Conservation (phyloP, 192 early-diverging fungal genomes). For the Linnemannia exigua region DNA sequence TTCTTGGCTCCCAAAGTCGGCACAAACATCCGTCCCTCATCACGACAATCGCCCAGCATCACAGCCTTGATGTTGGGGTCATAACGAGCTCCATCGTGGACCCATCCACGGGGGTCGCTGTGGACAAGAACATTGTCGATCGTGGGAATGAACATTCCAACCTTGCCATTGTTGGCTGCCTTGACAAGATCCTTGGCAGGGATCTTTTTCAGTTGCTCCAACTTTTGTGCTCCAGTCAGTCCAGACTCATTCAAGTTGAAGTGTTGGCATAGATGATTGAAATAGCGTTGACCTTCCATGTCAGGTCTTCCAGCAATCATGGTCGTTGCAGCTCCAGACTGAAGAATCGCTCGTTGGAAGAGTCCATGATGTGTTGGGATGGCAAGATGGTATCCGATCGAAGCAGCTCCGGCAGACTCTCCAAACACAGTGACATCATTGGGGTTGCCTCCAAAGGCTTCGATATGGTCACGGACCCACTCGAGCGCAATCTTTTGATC, state of each 20-base stretch:
- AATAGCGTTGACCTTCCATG: constrained; percentile 42
- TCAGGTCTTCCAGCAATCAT: constrained; percentile 28
- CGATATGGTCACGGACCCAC: constrained; percentile 70
- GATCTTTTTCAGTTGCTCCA: constrained; percentile 25
- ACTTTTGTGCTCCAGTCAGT: constrained; percentile 23
- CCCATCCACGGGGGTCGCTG: constrained; percentile 26
- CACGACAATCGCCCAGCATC: constrained; percentile 50
- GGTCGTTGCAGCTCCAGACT: constrained; percentile 42
- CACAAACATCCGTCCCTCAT: constrained; percentile 46
- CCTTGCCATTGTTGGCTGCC: constrained; percentile 27
- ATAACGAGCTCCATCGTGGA: constrained; percentile 36
- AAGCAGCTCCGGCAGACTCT: constrained; percentile 64
- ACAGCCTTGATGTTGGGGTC: constrained; percentile 37
- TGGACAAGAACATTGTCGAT: constrained; percentile 43
- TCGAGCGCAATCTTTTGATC: constrained; percentile 68
- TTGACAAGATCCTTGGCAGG: constrained; percentile 44
- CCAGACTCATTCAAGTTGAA: constrained; percentile 19
- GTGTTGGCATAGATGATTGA: constrained; percentile 39
- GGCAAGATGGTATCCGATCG: constrained; percentile 54
- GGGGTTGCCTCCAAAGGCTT: constrained; percentile 71
- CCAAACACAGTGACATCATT: constrained; percentile 65
- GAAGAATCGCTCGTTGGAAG: constrained; percentile 51
- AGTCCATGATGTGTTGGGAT: constrained; percentile 46
- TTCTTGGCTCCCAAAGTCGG: constrained; percentile 26
- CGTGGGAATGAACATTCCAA: constrained; percentile 38